Percentiles rank a stretch among this genome's conserved stretches.
phyloP scores from a whole-genome alignment of 116 monocot genomes.

The Iris pallida region DNA sequence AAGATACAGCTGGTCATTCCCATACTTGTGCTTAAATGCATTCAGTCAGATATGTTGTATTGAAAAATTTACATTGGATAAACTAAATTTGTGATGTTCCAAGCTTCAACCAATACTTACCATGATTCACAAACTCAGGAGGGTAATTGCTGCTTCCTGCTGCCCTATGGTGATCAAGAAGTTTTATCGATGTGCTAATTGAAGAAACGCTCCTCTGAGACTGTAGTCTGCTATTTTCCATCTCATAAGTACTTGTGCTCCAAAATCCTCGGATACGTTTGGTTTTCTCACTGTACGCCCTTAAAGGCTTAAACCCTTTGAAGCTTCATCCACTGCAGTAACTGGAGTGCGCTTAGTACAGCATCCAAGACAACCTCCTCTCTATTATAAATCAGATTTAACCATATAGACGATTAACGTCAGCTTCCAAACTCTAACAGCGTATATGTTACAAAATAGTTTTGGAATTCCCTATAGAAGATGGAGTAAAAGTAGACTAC shows the following conservation, averaged over 20 bases:
- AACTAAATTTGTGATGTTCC: not conserved
- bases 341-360: slow-evolving; percentile 65
- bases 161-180: slow-evolving; percentile 38
- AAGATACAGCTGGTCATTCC: no score
- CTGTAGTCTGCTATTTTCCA: slow-evolving; percentile 77
- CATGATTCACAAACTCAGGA: slow-evolving; percentile 82
- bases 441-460: no score
- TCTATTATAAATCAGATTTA: slow-evolving; percentile 74
- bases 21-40: no score
- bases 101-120: slow-evolving; percentile 16
- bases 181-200: slow-evolving; percentile 54
- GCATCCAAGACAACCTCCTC: slow-evolving; percentile 93
- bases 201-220: slow-evolving; percentile 86
- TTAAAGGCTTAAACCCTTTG: slow-evolving; percentile 74
- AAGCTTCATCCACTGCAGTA: slow-evolving; percentile 74
- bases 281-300: slow-evolving; percentile 53
- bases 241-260: slow-evolving; percentile 86
- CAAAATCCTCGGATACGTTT: slow-evolving; percentile 63
- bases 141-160: slow-evolving; percentile 51
- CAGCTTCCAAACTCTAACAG: not conserved
- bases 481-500: no score
- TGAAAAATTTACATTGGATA: no score
- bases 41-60: no score
- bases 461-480: no score
- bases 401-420: slow-evolving; percentile 10